phyloP scores from a whole-genome alignment of 139 green algal genomes.

The Ettlia oleoabundans region DNA sequence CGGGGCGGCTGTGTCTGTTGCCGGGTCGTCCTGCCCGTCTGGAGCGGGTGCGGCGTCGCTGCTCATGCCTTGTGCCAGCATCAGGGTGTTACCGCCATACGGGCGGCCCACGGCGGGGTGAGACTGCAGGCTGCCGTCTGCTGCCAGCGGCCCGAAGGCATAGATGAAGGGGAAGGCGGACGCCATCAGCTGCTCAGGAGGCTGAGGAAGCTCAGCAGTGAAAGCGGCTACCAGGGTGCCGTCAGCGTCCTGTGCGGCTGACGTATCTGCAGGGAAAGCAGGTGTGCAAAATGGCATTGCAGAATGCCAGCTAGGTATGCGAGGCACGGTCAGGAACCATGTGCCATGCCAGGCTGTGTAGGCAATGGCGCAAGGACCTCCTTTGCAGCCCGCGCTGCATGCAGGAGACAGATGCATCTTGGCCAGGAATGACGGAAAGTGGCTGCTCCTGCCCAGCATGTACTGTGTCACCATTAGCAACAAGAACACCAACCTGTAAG shows the following conservation, averaged over 20 bases:
- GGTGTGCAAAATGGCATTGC: too few species aligned
- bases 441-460: too few species aligned
- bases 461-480: too few species aligned
- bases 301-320: too few species aligned
- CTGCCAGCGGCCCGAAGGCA: constrained; percentile 7
- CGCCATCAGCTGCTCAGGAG: not conserved
- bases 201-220: not conserved
- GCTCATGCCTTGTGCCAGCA: not conserved
- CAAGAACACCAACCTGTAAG: constrained; percentile 9
- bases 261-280: not conserved
- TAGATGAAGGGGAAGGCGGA: constrained; percentile 4
- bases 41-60: not conserved
- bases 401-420: too few species aligned
- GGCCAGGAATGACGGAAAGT: too few species aligned
- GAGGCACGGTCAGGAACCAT: too few species aligned
- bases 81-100: not conserved
- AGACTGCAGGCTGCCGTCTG: constrained; percentile 2
- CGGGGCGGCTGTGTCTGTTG: not conserved
- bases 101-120: not conserved
- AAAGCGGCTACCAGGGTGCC: constrained; percentile 22
- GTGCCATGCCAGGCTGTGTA: too few species aligned
- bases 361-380: too few species aligned
- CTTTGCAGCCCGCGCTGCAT: too few species aligned
- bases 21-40: too few species aligned
- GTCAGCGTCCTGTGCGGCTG: not conserved